Evolutionary conservation across 202 grass and related monocot species (phyloP), one percentile per base, ranked within the genome.

Genomic region (Elaeis oleifera): DNA sequence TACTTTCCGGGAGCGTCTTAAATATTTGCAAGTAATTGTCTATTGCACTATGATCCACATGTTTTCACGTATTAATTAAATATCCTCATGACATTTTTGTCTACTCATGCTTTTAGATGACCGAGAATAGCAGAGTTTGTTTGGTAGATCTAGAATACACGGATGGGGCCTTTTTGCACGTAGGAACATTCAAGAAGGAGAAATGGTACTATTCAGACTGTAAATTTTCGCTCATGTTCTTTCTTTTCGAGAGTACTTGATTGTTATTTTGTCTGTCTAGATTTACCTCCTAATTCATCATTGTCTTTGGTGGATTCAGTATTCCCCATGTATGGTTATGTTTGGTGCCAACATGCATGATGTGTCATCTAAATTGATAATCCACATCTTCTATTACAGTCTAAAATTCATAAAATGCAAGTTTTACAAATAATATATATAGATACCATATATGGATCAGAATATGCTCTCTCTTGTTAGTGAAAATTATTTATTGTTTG

Each of bases 121-220:
- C 82, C 29, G 92, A 97, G 77, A 79, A 97, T 68, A 86, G 59
- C 67, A 89, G 92, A 86, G 88, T 97, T 83, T 91, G 84, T 65
- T 97, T 89, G 92, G 92, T 54, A 88, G 88, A 79, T 97, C 92
- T 54, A 88, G 92, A 76, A 97, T 97, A 83, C 92, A 97, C 81
- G 90, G 92, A 59, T 97, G 92, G 88, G 92, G 92, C 55, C 79
- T 97, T 58, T 97, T 97, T 86, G 84, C 92, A 71, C 79, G 79
- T 72, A 79, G 77, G 26, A 74, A 79, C 55, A 97, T 97, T 78
- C 92, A 89, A 86, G 92, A 91, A 97, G 92, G 88, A 91, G 92
- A 92, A 79, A 97, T 97, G 92, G 88, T 97, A 85, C 16, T 51
- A 21, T 68, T 52, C 21, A 23, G 5, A 68, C 15, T 71, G 23